These are phyloP conservation scores for Telopea speciosissima DNA, from an alignment of 177 flowering plant genomes.

Conservation along the genomic window DNA sequence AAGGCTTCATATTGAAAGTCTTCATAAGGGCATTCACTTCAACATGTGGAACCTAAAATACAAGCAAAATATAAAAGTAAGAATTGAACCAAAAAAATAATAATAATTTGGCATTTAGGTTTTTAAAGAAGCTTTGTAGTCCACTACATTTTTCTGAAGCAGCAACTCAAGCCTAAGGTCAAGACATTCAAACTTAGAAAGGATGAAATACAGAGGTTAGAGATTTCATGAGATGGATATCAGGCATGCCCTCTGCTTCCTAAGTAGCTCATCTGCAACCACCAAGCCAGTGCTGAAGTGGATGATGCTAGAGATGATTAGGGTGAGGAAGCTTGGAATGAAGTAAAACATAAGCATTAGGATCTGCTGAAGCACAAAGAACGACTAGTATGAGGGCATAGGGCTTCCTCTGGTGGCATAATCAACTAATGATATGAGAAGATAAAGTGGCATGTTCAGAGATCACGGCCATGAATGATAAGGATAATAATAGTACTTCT, in stretches of 20 bases:
- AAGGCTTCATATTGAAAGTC: conserved; percentile 92
- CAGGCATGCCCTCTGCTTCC: background rate
- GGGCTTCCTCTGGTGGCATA: background rate
- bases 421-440: background rate
- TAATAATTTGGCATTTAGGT: background rate
- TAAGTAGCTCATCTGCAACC: background rate
- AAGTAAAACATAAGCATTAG: background rate
- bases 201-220: background rate
- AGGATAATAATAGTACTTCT: background rate
- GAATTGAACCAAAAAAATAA: background rate
- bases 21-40: conserved; percentile 94
- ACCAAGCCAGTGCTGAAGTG: background rate
- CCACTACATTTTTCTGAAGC: background rate
- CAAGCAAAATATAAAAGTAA: conserved; percentile 7
- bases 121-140: background rate
- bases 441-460: background rate
- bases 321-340: background rate
- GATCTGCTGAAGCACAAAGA: background rate
- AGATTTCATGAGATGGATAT: background rate
- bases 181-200: background rate
- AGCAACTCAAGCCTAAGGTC: background rate
- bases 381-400: background rate
- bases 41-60: conserved; percentile 74
- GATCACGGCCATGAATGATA: background rate
- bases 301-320: background rate